Evolutionary conservation across 805 yeast species (phyloP).

Genomic region (Candida sphagnicola): DNA sequence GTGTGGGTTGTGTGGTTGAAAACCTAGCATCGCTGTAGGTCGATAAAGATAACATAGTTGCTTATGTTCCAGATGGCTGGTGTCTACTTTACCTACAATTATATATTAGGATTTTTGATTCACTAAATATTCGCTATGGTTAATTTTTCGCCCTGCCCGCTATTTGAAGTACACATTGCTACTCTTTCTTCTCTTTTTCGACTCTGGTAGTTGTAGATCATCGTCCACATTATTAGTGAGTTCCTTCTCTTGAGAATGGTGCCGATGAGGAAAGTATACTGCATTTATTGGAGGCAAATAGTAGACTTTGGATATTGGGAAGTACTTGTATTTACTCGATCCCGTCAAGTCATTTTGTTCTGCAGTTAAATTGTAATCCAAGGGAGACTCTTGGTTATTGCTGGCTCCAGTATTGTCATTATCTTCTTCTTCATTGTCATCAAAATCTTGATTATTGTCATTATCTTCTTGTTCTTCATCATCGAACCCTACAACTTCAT

Average conservation of each 20-base stretch:
- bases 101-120: too few relatives aligned
- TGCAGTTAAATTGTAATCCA: constrained; percentile 9
- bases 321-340: constrained; percentile 38
- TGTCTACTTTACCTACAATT: too few relatives aligned
- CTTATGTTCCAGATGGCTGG: too few relatives aligned
- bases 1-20: too few relatives aligned
- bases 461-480: constrained; percentile 8
- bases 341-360: constrained; percentile 9
- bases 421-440: constrained; percentile 9
- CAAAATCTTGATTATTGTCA: constrained; percentile 4
- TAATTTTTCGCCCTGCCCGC: too few relatives aligned
- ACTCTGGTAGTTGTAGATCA: constrained; percentile 3
- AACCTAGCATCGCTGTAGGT: too few relatives aligned
- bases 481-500: constrained; percentile 1
- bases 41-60: too few relatives aligned
- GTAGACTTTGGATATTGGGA: constrained; percentile 48
- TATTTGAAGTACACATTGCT: constrained; percentile 4
- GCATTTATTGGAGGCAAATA: constrained; percentile 53
- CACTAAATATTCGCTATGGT: not conserved
- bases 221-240: not conserved
- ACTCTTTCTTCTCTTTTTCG: constrained; percentile 2
- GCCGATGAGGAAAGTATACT: constrained; percentile 53
- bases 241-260: constrained; percentile 25
- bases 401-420: constrained; percentile 6
- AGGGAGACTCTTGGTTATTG: constrained; percentile 9